Base-by-base conservation (phyloP, 768 basidiomycete genomes). In the Tylopilus plumbeoviolaceoides region DNA sequence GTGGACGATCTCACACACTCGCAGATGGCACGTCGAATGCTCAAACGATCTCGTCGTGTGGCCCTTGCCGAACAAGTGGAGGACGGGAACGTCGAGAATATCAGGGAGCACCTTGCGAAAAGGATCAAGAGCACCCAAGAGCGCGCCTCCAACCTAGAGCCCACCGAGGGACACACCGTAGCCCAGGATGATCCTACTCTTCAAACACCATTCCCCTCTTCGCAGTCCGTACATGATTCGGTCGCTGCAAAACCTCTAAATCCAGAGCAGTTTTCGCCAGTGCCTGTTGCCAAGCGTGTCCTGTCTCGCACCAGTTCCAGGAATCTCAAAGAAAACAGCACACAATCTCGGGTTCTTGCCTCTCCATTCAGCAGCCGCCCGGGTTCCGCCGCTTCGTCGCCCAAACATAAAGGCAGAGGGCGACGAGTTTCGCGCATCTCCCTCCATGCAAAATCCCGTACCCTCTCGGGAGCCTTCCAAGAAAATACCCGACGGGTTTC, bases 341-440 rank as follows among this genome's bases (percentile, higher is more conserved):
- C 23, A 21, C 55, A 51, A 35, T 54, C 64, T 51, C 66, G 53
- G 20, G 25, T 43, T 18, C 72, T 79, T 21, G 74, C 70, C 11
- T 79, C 77, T 23, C 78, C 79, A 2, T 81, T 78, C 58, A 68
- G 61, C 46, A 78, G 78, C 41, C 71, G 73, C 40, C 75, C 78
- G 17, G 63, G 61, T 33, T 79, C 79, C 47, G 63, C 69, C 40
- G 51, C 64, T 27, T 51, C 72, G 21, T 76, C 75, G 46, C 73
- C 75, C 7, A 68, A 66, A 20, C 50, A 50, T 51, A 63, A 51
- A 60, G 56, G 31, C 31, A 50, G 28, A 17, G 47, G 39, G 14
- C 54, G 48, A 45, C 53, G 39, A 48, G 47, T 12, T 56, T 58
- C 51, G 47, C 66, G 51, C 27, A 53, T 57, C 12, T 52, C 63